Evolutionary conservation across 768 basidiomycete species (phyloP), one percentile per base, ranked within the genome.

Genomic region (Dentipellis sp.): DNA sequence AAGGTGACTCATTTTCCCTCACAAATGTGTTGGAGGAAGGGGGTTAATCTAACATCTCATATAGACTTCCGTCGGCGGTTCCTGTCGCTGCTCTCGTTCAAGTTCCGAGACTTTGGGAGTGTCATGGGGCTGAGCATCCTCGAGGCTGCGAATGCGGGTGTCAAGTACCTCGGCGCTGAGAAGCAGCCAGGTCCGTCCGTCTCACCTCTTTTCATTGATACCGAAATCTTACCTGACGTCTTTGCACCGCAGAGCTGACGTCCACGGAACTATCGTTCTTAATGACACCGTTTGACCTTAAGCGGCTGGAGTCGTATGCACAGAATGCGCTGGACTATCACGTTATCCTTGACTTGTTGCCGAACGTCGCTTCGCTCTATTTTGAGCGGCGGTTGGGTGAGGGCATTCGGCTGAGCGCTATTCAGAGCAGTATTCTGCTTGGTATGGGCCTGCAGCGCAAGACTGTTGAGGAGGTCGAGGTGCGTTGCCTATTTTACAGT

Each of bases 271-370:
- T 88, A 14, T 73, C 81, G 1, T 73, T 85, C 49, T 67, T 88
- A 7, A 67, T 94, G 55, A 86, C 91, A 0, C 92, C 97, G 0
- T 98, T 95, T 68, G 97, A 98, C 69, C 78, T 98, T 63, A 97
- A 98, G 69, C 86, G 97, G 1, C 78, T 99, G 12, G 89, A 94
- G 63, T 90, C 95, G 5, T 99, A 99, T 61, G 88, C 93, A 0
- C 94, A 97, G 68, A 93, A 93, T 66, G 86, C 88, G 82, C 78
- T 98, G 42, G 97, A 98, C 69, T 97, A 95, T 64, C 97, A 98
- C 66, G 92, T 95, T 63, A 81, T 98, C 56, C 77, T 98, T 40
- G 97, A 99, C 68, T 76, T 98, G 22, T 77, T 99, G 14, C 95
- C 97, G 0, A 79, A 75, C 0, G 72, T 93, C 38, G 83, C 92